These are phyloP conservation scores for Talaromyces sp. DNA, from an alignment of 2,329 filamentous ascomycete species.

Conservation along the genomic window DNA sequence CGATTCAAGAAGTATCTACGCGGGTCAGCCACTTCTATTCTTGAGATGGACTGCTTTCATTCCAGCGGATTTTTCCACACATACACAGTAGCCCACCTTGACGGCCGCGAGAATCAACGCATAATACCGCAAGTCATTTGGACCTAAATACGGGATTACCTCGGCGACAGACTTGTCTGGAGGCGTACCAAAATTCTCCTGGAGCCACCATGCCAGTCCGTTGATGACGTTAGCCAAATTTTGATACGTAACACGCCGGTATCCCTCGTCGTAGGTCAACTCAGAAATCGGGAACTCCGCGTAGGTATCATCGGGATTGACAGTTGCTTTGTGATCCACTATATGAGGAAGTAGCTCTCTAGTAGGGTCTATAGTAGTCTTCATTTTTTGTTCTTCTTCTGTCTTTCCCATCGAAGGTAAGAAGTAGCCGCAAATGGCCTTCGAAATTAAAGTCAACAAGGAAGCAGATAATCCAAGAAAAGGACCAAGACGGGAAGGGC, in stretches of 20 bases:
- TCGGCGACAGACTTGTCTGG: background rate
- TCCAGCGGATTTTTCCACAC: slow-evolving; percentile 15
- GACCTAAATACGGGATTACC: background rate
- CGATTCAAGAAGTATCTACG: slow-evolving; percentile 30
- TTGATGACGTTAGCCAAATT: background rate
- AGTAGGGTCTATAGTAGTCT: background rate
- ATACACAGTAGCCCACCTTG: slow-evolving; percentile 10
- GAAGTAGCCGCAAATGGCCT: no score
- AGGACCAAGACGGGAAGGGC: no score
- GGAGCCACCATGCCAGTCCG: background rate
- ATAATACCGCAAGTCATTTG: background rate
- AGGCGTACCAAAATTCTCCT: background rate
- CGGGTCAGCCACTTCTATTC: background rate
- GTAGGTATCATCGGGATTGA: slow-evolving; percentile 14
- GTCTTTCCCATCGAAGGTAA: no score
- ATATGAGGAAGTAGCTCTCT: background rate
- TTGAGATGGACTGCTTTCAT: background rate
- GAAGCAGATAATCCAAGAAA: no score
- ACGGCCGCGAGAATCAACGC: background rate
- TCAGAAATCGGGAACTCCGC: slow-evolving; percentile 23
- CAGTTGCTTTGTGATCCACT: background rate
- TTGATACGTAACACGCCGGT: background rate
- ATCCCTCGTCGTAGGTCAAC: slow-evolving; percentile 18
- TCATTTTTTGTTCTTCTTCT: no score
- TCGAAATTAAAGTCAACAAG: no score